Evolutionary conservation across 257 asterid genomes (phyloP), one percentile per base, ranked within the genome.

Genomic region (Euphrasia confusa): DNA sequence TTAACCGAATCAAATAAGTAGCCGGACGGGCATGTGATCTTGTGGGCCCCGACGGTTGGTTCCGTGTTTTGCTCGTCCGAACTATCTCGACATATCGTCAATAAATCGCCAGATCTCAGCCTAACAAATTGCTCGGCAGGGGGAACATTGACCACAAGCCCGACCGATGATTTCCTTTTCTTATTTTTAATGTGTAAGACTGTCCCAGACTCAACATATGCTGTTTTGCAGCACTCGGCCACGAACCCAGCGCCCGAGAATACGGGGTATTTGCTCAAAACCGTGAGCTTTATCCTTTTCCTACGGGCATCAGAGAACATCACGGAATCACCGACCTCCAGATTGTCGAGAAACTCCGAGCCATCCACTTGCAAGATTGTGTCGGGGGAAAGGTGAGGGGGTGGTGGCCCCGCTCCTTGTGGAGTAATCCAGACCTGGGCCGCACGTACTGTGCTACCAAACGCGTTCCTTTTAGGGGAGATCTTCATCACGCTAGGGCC

Each of bases 1-100:
- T 85, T 83, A 65, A 85, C 90, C 30, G 94, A 83, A 63, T 85
- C 90, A 24, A 85, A 85, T 56, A 85, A 77, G 71, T 83, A 85
- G 54, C 87, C 80, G 18, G 88, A 85, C 12, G 90, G 75, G 68
- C 90, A 85, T 61, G 88, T 75, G 63, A 83, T 70, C 80, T 78
- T 77, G 60, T 78, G 90, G 50, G 71, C 7, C 54, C 74, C 78
- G 44, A 18, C 59, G 9, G 71, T 61, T 55, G 74, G 71, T 37
- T 37, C 42, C 40, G 78, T 54, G 10, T 61, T 70, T 24, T 70
- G 61, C 78, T 71, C 79, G 45, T 79, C 81, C 27, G 83, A 70
- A 58, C 81, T 72, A 68, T 80, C 90, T 59, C 84, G 83, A 60
- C 86, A 65, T 73, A 85, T 77, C 28, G 68, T 73, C 73, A 85